These are phyloP conservation scores for Vanderwaltozyma yarrowii DNA, from an alignment of 805 yeast species.

Conservation along the genomic window DNA sequence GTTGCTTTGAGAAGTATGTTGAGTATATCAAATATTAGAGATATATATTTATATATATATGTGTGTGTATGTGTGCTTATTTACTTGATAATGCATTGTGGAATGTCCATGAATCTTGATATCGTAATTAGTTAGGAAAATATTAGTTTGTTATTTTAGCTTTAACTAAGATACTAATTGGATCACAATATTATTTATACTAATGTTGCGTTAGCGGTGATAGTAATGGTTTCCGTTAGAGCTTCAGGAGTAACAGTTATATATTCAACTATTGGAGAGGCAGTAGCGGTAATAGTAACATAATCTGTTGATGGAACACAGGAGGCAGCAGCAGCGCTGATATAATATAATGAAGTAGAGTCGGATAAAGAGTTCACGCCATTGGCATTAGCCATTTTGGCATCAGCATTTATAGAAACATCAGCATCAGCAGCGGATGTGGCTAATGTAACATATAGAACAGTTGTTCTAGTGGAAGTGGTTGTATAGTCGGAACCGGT, in stretches of 20 bases:
- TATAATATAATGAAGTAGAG: background rate
- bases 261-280: constrained; percentile 6
- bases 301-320: constrained; percentile 11
- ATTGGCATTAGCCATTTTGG: constrained; percentile 5
- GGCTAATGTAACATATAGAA: constrained; percentile 4
- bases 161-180: too few relatives aligned
- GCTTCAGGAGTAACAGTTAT: constrained; percentile 19
- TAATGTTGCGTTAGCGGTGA: constrained; percentile 5
- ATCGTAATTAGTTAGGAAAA: too few relatives aligned
- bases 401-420: background rate
- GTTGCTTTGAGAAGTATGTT: too few relatives aligned
- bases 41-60: too few relatives aligned
- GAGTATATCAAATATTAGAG: too few relatives aligned
- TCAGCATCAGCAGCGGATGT: constrained; percentile 1
- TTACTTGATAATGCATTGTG: too few relatives aligned
- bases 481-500: constrained; percentile 1
- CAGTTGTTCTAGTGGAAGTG: constrained; percentile 17
- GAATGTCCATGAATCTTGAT: too few relatives aligned
- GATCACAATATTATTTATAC: background rate
- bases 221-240: constrained; percentile 7
- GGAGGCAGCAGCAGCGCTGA: constrained; percentile 2
- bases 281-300: constrained; percentile 3
- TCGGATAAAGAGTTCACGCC: background rate
- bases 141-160: too few relatives aligned
- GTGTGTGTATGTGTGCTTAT: too few relatives aligned